Evolutionary conservation across 78 protist species (phyloP).

Genomic region (Mastigamoeba balamuthi): DNA sequence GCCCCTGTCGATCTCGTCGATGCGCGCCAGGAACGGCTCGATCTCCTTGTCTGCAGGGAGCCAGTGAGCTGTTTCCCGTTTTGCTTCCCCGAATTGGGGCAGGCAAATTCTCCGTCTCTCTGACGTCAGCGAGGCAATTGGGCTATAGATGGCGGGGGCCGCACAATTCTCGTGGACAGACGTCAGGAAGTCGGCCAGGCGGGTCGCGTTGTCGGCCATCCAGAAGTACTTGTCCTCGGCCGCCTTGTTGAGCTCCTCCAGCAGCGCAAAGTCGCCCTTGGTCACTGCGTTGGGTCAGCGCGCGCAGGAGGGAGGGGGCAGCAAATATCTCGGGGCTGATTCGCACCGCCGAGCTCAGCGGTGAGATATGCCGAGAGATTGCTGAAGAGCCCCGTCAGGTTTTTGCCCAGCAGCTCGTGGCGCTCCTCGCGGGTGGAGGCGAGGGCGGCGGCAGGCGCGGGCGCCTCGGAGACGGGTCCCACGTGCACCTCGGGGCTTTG

Average conservation of each 20-base stretch:
- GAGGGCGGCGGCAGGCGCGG: too few species aligned
- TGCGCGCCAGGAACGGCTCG: neutral
- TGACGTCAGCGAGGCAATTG: too few species aligned
- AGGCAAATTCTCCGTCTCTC: neutral
- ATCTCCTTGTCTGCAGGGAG: neutral
- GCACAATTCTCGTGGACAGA: neutral
- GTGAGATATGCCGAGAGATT: neutral
- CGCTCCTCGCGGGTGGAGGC: too few species aligned
- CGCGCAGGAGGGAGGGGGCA: neutral
- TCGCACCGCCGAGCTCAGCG: neutral
- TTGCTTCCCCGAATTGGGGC: neutral
- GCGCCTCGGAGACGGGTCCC: too few species aligned
- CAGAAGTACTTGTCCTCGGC: neutral
- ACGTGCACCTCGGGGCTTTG: too few species aligned
- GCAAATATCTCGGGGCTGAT: neutral
- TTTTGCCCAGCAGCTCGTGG: too few species aligned
- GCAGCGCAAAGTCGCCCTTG: neutral
- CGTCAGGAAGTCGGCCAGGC: neutral
- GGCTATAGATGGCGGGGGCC: neutral
- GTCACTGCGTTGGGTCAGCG: neutral
- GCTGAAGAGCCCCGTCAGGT: too few species aligned
- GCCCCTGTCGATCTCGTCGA: neutral
- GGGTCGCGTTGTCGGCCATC: neutral
- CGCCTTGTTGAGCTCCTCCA: neutral
- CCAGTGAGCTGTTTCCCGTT: too few species aligned